Conservation (phyloP, 768 basidiomycete genomes). For the Tylopilus sp. region DNA sequence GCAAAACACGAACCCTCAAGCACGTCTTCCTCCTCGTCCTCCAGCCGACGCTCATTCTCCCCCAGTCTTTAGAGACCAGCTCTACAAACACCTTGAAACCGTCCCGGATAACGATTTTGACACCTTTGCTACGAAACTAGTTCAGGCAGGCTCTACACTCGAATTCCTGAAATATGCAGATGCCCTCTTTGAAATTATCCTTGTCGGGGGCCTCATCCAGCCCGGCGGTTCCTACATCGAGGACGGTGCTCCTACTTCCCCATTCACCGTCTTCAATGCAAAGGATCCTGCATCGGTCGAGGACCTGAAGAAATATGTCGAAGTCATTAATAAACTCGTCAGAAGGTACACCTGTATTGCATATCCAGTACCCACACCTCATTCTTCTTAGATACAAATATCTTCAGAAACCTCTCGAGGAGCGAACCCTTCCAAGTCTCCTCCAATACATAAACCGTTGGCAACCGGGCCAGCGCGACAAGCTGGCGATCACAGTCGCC, state of each 20-base stretch:
- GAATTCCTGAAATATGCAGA: conserved; percentile 98
- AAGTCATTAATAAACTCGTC: conserved; percentile 94
- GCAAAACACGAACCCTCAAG: conserved; percentile 91
- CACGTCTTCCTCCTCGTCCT: conserved; percentile 19
- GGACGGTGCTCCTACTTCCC: conserved; percentile 78
- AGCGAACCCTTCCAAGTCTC: conserved; percentile 73
- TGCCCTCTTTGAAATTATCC: conserved; percentile 90
- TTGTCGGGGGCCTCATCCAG: conserved; percentile 94
- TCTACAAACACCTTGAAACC: conserved; percentile 87
- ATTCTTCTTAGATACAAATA: conserved; percentile 82
- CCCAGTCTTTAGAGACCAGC: conserved; percentile 88
- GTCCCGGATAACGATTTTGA: conserved; percentile 81
- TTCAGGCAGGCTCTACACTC: conserved; percentile 88
- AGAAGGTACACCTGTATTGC: conserved; percentile 57
- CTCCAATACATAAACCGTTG: conserved; percentile 90
- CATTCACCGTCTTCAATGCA: conserved; percentile 85
- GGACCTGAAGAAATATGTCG: conserved; percentile 90
- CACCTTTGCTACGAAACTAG: conserved; percentile 73
- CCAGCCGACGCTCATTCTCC: conserved; percentile 9
- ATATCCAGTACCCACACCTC: conserved; percentile 4
- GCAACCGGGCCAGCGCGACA: conserved; percentile 72
- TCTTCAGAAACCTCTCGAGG: conserved; percentile 95
- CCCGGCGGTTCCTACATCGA: conserved; percentile 93
- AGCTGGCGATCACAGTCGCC: conserved; percentile 78
- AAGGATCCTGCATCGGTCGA: conserved; percentile 74